Evolutionary conservation across 1,284 basidiomycete genomes (phyloP), one percentile per base, ranked within the genome.

Genomic region (Puccinia horiana): DNA sequence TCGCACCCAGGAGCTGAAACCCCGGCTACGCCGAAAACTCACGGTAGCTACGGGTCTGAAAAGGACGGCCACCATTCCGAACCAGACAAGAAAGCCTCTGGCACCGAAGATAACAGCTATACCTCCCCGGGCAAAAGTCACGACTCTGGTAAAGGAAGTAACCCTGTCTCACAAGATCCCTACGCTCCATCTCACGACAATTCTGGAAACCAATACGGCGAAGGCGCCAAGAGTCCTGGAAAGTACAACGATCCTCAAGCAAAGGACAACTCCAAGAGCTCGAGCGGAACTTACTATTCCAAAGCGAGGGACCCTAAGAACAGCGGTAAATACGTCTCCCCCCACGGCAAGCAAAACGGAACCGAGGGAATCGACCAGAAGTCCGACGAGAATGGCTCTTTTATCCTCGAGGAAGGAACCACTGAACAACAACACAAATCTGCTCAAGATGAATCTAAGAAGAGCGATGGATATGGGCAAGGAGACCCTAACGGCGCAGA

Each of bases 341-440:
- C 65, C 20, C 6, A 69, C 40, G 65, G 65, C 37, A 69, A 69
- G 40, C 35, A 67, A 37, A 69, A 8, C 40, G 42, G 42, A 42
- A 1, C 16, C 37, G n/a, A 47, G 5, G 32, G n/a, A 29, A 47
- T 0, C 37, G 65, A 42, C n/a, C 14, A 69, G 14, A 29, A 47
- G 5, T 47, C 65, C 4, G 65, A 47, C 16, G 37, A 69, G 23
- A 12, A 47, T 44, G 65, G 42, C 11, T 44, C 65, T 29, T 47
- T 44, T 20, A 37, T 69, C 23, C 16, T 69, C 42, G 65, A 69
- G 65, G 23, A 40, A 40, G 65, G 65, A 29, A 69, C 65, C 40
- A 29, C 42, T 44, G 65, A 69, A 29, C 40, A 69, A n/a, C 65
- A 69, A 69, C 65, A 42, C 42, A 69, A 69, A 69, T 40, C 65